phyloP scores from a whole-genome alignment of 352 stramenopile genomes.

The Phytopythium chamaehyphon region DNA sequence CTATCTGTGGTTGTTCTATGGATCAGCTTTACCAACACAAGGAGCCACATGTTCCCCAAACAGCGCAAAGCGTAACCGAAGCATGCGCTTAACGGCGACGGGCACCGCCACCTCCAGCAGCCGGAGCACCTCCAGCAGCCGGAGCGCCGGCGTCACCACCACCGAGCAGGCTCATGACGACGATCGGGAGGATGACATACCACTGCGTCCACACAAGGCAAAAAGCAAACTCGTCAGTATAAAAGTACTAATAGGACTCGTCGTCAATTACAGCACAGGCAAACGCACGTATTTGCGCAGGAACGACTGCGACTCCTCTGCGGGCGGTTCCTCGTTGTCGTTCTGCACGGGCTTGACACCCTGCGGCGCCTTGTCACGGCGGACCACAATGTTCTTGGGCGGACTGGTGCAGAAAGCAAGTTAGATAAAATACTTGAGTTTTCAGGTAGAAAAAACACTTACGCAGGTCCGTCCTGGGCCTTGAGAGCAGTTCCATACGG shows the following conservation, averaged over 20 bases:
- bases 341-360: constrained; percentile 67
- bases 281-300: constrained; percentile 80
- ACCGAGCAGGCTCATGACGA: constrained; percentile 73
- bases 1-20: no score
- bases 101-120: constrained; percentile 14
- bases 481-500: constrained; percentile 54
- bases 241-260: no score
- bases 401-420: no score
- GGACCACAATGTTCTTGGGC: constrained; percentile 55
- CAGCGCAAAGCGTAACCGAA: neutral
- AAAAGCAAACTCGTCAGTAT: constrained; percentile 5
- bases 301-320: constrained; percentile 76
- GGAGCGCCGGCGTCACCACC: constrained; percentile 40
- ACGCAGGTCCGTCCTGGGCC: constrained; percentile 61
- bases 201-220: constrained; percentile 37
- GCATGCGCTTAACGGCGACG: neutral
- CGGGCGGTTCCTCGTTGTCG: constrained; percentile 52
- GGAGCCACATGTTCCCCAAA: no score
- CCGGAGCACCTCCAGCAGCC: constrained; percentile 22
- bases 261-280: neutral
- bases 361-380: constrained; percentile 59
- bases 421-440: no score
- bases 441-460: constrained; percentile 21
- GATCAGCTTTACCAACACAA: no score
- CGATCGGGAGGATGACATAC: constrained; percentile 81